These are phyloP conservation scores for Trametes gibbosa DNA, from an alignment of 768 basidiomycete genomes.

Conservation along the genomic window DNA sequence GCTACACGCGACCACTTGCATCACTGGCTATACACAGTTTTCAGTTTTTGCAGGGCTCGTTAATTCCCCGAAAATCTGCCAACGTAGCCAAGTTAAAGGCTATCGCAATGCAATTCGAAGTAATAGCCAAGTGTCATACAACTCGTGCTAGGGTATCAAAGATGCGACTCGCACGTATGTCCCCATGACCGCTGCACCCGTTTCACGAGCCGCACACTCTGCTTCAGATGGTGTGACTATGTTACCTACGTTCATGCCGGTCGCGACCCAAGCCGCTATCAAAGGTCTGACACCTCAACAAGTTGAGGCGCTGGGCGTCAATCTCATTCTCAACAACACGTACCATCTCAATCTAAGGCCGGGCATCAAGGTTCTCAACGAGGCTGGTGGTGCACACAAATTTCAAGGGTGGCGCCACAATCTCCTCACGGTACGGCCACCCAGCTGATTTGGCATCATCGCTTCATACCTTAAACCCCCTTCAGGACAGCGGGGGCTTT, in stretches of 20 bases:
- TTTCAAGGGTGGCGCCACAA: slow-evolving; percentile 90
- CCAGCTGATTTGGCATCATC: background rate
- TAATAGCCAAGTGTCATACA: slow-evolving; percentile 77
- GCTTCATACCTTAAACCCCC: background rate
- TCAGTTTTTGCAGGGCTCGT: background rate
- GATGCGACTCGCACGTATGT: slow-evolving; percentile 79
- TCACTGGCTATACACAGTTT: too few species aligned
- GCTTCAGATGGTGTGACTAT: slow-evolving; percentile 71
- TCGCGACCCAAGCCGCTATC: slow-evolving; percentile 89
- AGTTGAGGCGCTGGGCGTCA: slow-evolving; percentile 76
- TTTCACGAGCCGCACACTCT: background rate
- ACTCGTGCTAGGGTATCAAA: slow-evolving; percentile 82
- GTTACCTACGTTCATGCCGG: slow-evolving; percentile 92
- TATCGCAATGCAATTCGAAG: slow-evolving; percentile 72
- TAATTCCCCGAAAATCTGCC: background rate
- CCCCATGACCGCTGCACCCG: slow-evolving; percentile 3
- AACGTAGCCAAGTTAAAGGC: slow-evolving; percentile 1
- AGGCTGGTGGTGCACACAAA: slow-evolving; percentile 81
- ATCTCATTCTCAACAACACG: slow-evolving; percentile 85
- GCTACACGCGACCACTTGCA: background rate
- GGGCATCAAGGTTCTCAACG: slow-evolving; percentile 67
- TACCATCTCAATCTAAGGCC: slow-evolving; percentile 89
- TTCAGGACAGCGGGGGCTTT: slow-evolving; percentile 86
- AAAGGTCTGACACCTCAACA: slow-evolving; percentile 89
- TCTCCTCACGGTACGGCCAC: slow-evolving; percentile 62